phyloP scores from a whole-genome alignment of 2,329 filamentous ascomycete species.

The Diaporthe velutina region DNA sequence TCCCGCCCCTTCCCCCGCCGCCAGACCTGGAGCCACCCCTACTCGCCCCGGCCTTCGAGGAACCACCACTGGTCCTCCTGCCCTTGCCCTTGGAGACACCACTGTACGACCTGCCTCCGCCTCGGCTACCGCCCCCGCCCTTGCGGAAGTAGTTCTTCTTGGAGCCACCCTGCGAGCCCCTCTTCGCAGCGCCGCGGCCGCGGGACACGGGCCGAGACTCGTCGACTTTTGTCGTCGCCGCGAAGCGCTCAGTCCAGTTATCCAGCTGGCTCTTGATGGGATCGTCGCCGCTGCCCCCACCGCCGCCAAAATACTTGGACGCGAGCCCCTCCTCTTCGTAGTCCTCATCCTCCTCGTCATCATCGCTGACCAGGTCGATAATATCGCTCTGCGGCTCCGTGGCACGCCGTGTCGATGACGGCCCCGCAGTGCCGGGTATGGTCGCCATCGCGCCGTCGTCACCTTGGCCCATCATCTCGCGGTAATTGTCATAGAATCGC shows the following conservation, averaged over 20 bases:
- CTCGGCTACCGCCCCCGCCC: conserved; percentile 38
- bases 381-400: conserved; percentile 54
- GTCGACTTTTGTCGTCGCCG: conserved; percentile 40
- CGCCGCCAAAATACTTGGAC: conserved; percentile 62
- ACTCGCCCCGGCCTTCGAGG: conserved; percentile 27
- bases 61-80: conserved; percentile 30
- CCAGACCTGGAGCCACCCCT: conserved; percentile 23
- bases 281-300: conserved; percentile 39
- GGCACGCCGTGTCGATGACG: conserved; percentile 12
- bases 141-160: conserved; percentile 38
- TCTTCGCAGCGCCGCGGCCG: conserved; percentile 39
- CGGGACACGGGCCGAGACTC: conserved; percentile 43
- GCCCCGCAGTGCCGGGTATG: conserved; percentile 36
- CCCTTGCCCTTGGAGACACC: conserved; percentile 43
- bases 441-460: conserved; percentile 37
- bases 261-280: conserved; percentile 42
- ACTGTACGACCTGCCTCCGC: conserved; percentile 38
- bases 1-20: background rate
- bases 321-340: conserved; percentile 49
- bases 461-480: conserved; percentile 60
- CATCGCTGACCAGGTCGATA: conserved; percentile 68
- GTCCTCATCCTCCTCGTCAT: conserved; percentile 48
- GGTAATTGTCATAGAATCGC: conserved; percentile 60
- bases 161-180: conserved; percentile 35
- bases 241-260: conserved; percentile 48